Evolutionary conservation across 305 asterid species (phyloP).

Genomic region (Rubia balearica): DNA sequence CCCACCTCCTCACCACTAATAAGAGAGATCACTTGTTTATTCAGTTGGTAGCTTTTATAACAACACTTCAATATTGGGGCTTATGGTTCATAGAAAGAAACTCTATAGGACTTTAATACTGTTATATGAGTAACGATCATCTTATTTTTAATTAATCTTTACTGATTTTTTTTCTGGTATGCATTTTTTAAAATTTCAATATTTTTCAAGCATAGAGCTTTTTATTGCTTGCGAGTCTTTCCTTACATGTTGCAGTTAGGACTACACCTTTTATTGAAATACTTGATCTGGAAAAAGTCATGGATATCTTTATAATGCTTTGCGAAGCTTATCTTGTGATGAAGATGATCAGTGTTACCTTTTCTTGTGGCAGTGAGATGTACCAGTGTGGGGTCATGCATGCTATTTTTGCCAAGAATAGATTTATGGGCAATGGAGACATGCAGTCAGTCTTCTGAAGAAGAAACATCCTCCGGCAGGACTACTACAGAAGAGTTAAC

Average conservation of each 20-base stretch:
- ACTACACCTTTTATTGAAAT: not conserved
- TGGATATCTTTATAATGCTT: not conserved
- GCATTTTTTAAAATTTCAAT: not conserved
- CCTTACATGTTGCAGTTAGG: not conserved
- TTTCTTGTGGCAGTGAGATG: constrained; percentile 68
- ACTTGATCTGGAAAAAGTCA: not conserved
- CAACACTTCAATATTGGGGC: not conserved
- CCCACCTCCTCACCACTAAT: not conserved
- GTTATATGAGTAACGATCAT: not conserved
- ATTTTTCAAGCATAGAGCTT: not conserved
- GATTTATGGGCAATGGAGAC: constrained; percentile 91
- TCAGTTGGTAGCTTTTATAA: not conserved
- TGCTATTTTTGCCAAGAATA: constrained; percentile 84
- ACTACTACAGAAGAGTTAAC: constrained; percentile 12
- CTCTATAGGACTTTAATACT: not conserved
- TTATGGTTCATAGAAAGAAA: not conserved
- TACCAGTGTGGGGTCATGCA: constrained; percentile 47
- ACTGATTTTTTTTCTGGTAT: not conserved
- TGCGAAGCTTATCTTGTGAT: not conserved
- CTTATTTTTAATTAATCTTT: not conserved
- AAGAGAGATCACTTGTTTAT: constrained; percentile 1
- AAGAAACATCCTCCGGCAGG: constrained; percentile 14
- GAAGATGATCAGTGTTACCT: not conserved
- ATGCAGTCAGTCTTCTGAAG: constrained; percentile 33
- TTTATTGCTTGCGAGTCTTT: not conserved